Evolutionary conservation across 352 stramenopile species (phyloP).

Genomic region (Detonula confervacea): DNA sequence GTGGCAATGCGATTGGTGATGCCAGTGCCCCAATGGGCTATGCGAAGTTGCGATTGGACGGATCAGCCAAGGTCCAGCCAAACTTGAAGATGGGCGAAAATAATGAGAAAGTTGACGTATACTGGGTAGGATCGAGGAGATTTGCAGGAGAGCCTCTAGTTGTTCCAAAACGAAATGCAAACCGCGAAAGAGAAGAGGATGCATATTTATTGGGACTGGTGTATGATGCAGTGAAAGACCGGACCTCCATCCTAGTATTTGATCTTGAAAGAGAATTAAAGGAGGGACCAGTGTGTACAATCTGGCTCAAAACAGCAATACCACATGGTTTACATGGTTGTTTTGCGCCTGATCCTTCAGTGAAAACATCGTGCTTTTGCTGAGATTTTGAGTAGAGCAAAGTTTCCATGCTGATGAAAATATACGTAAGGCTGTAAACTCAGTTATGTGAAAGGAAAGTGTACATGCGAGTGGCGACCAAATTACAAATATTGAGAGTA

Average conservation of each 20-base stretch:
- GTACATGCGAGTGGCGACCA: too few relatives aligned
- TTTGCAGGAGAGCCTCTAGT: slow-evolving; percentile 64
- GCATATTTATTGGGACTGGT: slow-evolving; percentile 66
- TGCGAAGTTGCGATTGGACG: slow-evolving; percentile 46
- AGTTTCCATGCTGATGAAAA: too few relatives aligned
- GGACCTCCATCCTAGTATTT: slow-evolving; percentile 59
- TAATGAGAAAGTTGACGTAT: slow-evolving; percentile 64
- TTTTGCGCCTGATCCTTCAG: slow-evolving; percentile 47
- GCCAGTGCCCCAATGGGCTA: slow-evolving; percentile 51
- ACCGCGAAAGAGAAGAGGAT: slow-evolving; percentile 53
- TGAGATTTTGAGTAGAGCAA: too few relatives aligned
- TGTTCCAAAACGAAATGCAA: slow-evolving; percentile 54
- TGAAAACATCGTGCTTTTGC: slow-evolving; percentile 45
- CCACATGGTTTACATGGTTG: slow-evolving; percentile 71
- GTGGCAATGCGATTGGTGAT: slow-evolving; percentile 60
- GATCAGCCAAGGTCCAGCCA: background rate
- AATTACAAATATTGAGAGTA: too few relatives aligned
- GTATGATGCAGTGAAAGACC: slow-evolving; percentile 55
- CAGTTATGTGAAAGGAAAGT: too few relatives aligned
- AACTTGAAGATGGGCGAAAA: slow-evolving; percentile 39
- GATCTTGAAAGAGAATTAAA: slow-evolving; percentile 62
- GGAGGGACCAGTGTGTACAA: slow-evolving; percentile 56
- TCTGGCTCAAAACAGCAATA: slow-evolving; percentile 60
- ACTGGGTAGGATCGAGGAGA: slow-evolving; percentile 63
- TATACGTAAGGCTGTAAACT: too few relatives aligned